A percentile compares a stretch with the other conserved stretches of the same genome.
These are phyloP conservation scores for Escovopsis sp. DNA, from an alignment of 2,329 filamentous ascomycete species.

Conservation along the genomic window DNA sequence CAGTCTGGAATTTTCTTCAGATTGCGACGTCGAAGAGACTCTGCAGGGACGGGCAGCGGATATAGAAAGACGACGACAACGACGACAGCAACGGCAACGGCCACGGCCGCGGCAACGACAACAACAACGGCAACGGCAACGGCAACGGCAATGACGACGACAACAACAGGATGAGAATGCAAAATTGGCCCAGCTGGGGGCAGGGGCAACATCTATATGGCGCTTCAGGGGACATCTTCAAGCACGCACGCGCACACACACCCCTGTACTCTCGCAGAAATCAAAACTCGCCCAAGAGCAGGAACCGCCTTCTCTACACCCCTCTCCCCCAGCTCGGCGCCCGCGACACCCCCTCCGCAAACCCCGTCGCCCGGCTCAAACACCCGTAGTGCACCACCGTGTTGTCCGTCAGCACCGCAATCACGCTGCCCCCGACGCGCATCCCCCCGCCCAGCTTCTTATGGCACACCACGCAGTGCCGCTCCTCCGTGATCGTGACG, in stretches of 20 bases:
- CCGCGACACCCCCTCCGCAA: slow-evolving; percentile 17
- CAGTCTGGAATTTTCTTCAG: too few relatives aligned
- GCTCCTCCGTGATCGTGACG: slow-evolving; percentile 73
- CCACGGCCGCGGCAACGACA: too few relatives aligned
- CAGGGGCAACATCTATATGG: background rate
- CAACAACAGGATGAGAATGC: too few relatives aligned
- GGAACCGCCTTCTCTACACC: background rate
- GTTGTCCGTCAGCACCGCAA: slow-evolving; percentile 77
- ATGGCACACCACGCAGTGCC: slow-evolving; percentile 82
- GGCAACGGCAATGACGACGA: too few relatives aligned
- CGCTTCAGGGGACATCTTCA: background rate
- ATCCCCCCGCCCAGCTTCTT: slow-evolving; percentile 78
- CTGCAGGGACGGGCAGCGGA: too few relatives aligned
- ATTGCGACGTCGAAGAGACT: too few relatives aligned
- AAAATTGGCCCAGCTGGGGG: too few relatives aligned
- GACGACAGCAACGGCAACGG: too few relatives aligned
- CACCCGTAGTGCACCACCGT: slow-evolving; percentile 72
- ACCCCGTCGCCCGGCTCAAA: slow-evolving; percentile 33
- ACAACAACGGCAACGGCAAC: too few relatives aligned
- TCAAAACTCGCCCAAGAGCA: background rate
- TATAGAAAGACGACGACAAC: too few relatives aligned
- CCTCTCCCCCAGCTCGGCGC: slow-evolving; percentile 22
- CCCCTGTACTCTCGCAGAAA: background rate
- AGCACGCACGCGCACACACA: too few relatives aligned
- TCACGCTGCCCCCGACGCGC: slow-evolving; percentile 76